Percentiles rank a stretch among this genome's conserved stretches.
Conservation (phyloP, 2,329 filamentous ascomycete genomes). For the Aspergillus transmontanensis region DNA sequence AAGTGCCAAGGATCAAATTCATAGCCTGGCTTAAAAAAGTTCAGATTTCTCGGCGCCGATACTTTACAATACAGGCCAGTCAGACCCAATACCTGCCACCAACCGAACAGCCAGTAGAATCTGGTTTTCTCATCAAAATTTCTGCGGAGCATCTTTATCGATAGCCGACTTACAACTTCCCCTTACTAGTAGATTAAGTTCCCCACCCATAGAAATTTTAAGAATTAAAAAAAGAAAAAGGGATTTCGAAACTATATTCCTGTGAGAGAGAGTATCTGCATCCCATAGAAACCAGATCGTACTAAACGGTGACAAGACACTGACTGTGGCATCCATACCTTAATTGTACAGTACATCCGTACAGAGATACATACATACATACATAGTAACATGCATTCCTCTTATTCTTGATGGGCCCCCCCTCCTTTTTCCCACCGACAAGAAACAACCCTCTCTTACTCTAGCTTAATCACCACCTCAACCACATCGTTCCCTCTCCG, state of each 20-base stretch:
- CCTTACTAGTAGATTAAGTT: slow-evolving; percentile 5
- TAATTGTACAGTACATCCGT: background rate
- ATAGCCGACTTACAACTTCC: background rate
- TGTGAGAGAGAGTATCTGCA: background rate
- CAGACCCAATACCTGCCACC: background rate
- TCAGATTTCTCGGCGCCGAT: background rate
- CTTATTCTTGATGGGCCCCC: background rate
- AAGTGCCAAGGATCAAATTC: background rate
- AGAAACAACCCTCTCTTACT: background rate
- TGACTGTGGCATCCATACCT: background rate
- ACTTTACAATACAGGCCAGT: background rate
- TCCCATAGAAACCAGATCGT: background rate
- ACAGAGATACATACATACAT: background rate
- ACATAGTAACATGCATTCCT: slow-evolving; percentile 5
- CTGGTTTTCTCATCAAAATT: background rate
- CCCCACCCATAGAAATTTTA: background rate
- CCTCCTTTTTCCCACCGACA: slow-evolving; percentile 9
- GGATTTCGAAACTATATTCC: background rate
- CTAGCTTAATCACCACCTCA: slow-evolving; percentile 6
- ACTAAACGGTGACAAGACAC: background rate
- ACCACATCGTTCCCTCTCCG: background rate
- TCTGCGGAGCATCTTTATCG: background rate
- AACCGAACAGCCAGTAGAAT: background rate
- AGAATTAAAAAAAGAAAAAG: background rate
- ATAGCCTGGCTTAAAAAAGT: background rate